Base-by-base conservation (phyloP, 345 rosid genomes). In the Leavenworthia alabamica region DNA sequence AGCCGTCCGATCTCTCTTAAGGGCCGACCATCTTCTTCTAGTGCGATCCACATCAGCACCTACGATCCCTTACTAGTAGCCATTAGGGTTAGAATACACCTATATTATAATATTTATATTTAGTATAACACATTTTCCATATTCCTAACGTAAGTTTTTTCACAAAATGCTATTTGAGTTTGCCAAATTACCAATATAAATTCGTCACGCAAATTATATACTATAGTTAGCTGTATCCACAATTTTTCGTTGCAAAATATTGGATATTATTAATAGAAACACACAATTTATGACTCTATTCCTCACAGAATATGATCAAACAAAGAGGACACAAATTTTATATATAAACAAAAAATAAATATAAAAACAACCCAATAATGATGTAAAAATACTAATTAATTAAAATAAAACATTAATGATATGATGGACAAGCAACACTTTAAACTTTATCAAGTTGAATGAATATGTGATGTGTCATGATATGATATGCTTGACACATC, bases 41-140 rank as follows among this genome's bases (percentile, higher is more conserved):
- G 14, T 68, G 73, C 73, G 47, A 9, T 43, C 62, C 67, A 60
- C 67, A 55, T 60, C 73, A 68, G 14, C 49, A 46, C 40, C 71
- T 24, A 49, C 29, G 29, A 7, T 7, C 49, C 3, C 43, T 36
- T 35, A n/a, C 7, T 5, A 9, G 4, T 33, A 33, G 37, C 12
- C 31, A 32, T 32, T 46, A 23, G 45, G 16, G 26, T 66, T 66
- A 35, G 70, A 47, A 12, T 36, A 26, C 12, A 46, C 47, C 57
- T 36, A 15, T 13, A 14, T 56, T 22, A 4, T 27, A 40, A 7
- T n/a, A n/a, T n/a, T n/a, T n/a, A 20, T 27, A 40, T 22, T 2
- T 4, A 15, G 41, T 5, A 16, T 12, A 58, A 46, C 66, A 62
- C 67, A 24, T 49, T 48, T 49, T 36, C 5, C 57, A 1, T 62